Base-by-base conservation (phyloP, 441 rosid species). In the Gossypium gossypioides region DNA sequence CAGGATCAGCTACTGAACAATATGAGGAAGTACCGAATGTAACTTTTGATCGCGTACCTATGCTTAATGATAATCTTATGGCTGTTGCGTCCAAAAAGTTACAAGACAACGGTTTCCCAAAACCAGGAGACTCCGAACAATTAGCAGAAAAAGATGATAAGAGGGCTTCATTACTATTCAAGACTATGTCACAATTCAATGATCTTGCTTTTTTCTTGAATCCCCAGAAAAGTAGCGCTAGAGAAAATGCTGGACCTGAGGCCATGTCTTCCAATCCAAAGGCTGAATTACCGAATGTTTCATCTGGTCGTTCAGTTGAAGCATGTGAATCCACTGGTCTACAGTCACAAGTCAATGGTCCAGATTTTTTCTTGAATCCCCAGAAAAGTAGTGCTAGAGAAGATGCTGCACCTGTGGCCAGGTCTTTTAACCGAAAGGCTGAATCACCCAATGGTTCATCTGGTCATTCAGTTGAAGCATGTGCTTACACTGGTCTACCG, bases 201-300 rank as follows among this genome's bases (percentile, higher is more conserved):
- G 98, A 91, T 81, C 92, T 96, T 55, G 89, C 82, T 27, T 91
- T 91, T 77, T 91, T 91, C 91, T 84, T 93, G 89, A 90, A 91
- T 85, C 96, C 90, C 76, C 83, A 72, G 68, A 89, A 87, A 82
- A 83, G 79, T 74, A 81, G 71, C 72, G 68, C 61, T 15, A 77
- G 71, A 63, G 83, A 71, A 73, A 84, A 77, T 80, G 65, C 68
- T 51, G 83, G 72, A 72, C 71, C 77, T 69, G 62, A 70, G 70
- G 77, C 56, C 10, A 76, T 68, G 71, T 78, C 74, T 59, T 68
- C 66, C 59, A 51, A 61, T 46, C 65, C 72, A 52, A 62, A 72
- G 59, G 82, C 72, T 71, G 58, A 63, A 68, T 75, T 40, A 78
- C 73, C 77, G 50, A 54, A 78, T 84, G 75, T 79, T 76, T 77